These are phyloP conservation scores for Bremia lactucae DNA, from an alignment of 352 stramenopile genomes.

Conservation along the genomic window DNA sequence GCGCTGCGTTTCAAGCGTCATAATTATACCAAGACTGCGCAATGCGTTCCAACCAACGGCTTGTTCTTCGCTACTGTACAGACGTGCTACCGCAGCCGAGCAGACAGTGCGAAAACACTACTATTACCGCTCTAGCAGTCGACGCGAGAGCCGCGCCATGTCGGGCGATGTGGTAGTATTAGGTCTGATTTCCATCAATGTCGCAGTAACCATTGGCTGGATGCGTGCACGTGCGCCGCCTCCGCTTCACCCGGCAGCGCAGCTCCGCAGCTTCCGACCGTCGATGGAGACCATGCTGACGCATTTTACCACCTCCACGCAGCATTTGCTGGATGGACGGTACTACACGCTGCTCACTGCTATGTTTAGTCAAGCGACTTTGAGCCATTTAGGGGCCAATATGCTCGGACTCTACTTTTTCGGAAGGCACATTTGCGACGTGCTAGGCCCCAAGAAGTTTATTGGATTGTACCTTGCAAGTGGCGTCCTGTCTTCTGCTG, in stretches of 20 bases:
- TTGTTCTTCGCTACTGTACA: conserved; percentile 6
- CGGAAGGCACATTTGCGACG: conserved; percentile 50
- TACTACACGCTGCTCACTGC: conserved; percentile 71
- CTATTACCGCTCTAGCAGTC: conserved; percentile 15
- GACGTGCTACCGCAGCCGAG: neutral
- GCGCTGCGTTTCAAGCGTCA: conserved; percentile 6
- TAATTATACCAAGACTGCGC: neutral
- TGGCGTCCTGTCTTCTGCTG: conserved; percentile 51
- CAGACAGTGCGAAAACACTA: conserved; percentile 18
- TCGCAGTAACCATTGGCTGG: conserved; percentile 50
- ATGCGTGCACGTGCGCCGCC: conserved; percentile 31
- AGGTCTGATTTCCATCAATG: conserved; percentile 46
- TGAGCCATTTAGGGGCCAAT: conserved; percentile 52
- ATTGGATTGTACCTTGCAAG: conserved; percentile 63
- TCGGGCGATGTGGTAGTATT: conserved; percentile 37
- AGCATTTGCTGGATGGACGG: conserved; percentile 41
- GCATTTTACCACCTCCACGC: conserved; percentile 66
- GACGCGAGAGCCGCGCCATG: conserved; percentile 10
- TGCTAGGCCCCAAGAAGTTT: conserved; percentile 56
- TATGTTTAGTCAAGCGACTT: conserved; percentile 57
- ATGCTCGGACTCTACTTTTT: conserved; percentile 77
- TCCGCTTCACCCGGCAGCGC: conserved; percentile 18
- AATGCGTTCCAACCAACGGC: conserved; percentile 7
- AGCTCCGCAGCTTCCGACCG: conserved; percentile 16
- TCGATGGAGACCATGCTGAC: conserved; percentile 47